These are phyloP conservation scores for Psilocybe azurescens DNA, from an alignment of 768 basidiomycete species.

Conservation along the genomic window DNA sequence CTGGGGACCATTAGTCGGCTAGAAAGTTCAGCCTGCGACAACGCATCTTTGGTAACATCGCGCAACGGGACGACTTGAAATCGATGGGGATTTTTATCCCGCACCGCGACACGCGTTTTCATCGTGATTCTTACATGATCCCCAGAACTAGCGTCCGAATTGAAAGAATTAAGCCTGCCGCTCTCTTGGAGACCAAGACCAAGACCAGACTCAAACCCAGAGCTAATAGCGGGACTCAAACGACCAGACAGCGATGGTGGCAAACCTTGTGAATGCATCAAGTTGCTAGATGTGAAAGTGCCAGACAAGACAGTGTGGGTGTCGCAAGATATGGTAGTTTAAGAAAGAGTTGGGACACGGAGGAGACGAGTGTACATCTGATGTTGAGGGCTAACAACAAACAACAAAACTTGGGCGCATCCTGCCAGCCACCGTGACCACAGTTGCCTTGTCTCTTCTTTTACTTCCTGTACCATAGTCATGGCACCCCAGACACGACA, in stretches of 20 bases:
- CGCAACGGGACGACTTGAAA: constrained; percentile 49
- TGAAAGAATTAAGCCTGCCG: constrained; percentile 9
- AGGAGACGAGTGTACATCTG: neutral
- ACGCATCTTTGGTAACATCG: constrained; percentile 31
- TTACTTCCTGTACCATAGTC: neutral
- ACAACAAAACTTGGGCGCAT: constrained; percentile 8
- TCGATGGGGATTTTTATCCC: constrained; percentile 46
- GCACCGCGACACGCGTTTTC: constrained; percentile 51
- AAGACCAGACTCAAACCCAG: constrained; percentile 6
- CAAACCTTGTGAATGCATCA: constrained; percentile 14
- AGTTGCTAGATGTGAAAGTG: neutral
- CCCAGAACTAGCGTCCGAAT: constrained; percentile 17
- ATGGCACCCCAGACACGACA: constrained; percentile 19
- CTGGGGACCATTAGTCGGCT: constrained; percentile 12
- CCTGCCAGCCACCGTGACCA: neutral
- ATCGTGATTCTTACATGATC: constrained; percentile 39
- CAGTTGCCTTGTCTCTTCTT: neutral
- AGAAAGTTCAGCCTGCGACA: constrained; percentile 5
- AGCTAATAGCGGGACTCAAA: constrained; percentile 2
- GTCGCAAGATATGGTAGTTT: neutral
- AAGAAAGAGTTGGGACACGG: neutral
- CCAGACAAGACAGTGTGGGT: neutral
- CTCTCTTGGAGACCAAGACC: constrained; percentile 12
- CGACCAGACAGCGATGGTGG: constrained; percentile 11
- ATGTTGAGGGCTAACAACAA: constrained; percentile 10